These are phyloP conservation scores for Metschnikowia amazonensis DNA, from an alignment of 805 yeast genomes.

Conservation along the genomic window DNA sequence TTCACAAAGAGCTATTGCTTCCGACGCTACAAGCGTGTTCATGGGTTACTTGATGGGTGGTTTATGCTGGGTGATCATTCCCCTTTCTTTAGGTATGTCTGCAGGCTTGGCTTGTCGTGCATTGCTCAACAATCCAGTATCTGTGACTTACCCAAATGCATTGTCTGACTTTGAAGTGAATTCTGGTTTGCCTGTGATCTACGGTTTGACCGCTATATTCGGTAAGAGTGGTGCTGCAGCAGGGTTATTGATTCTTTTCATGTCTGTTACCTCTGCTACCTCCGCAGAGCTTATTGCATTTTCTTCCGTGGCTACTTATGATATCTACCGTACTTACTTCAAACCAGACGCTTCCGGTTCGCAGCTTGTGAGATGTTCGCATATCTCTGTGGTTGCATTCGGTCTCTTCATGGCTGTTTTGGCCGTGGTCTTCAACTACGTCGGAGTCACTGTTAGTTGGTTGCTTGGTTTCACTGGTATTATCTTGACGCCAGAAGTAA, in stretches of 20 bases:
- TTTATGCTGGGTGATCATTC: conserved; percentile 43
- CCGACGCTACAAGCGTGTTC: conserved; percentile 38
- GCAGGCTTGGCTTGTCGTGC: conserved; percentile 40
- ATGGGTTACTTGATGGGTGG: conserved; percentile 46
- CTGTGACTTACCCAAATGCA: conserved; percentile 9
- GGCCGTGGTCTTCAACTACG: conserved; percentile 37
- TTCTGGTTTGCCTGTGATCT: conserved; percentile 35
- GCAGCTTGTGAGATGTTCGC: conserved; percentile 32
- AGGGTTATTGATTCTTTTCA: conserved; percentile 36
- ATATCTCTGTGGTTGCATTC: conserved; percentile 35
- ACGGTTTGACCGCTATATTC: conserved; percentile 30
- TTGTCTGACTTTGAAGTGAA: conserved; percentile 4
- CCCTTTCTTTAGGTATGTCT: conserved; percentile 28
- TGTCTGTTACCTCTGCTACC: conserved; percentile 43
- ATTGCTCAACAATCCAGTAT: conserved; percentile 20
- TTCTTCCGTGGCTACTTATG: conserved; percentile 38
- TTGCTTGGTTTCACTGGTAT: conserved; percentile 38
- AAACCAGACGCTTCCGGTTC: conserved; percentile 38
- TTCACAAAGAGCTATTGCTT: conserved; percentile 43
- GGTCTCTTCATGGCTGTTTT: conserved; percentile 37
- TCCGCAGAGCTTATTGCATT: conserved; percentile 43
- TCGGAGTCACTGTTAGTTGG: conserved; percentile 43
- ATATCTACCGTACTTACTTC: conserved; percentile 37
- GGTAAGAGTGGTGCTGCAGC: conserved; percentile 43
- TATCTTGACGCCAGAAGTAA: conserved; percentile 35